Base-by-base conservation (phyloP, 768 basidiomycete genomes). In the Trametes cinnabarina region DNA sequence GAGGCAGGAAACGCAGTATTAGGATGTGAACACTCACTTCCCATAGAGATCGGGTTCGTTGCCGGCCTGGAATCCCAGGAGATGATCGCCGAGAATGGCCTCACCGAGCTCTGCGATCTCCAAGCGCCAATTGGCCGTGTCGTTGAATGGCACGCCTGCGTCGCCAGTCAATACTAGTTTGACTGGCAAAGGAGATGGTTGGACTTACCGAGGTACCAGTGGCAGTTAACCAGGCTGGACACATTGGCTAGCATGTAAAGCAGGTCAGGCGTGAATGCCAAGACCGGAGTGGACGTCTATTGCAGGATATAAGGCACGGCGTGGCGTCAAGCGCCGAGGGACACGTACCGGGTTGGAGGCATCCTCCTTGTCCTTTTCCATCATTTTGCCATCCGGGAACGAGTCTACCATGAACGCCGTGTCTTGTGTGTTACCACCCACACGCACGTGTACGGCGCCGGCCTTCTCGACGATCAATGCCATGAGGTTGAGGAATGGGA, bases 41-140 rank as follows among this genome's bases (percentile, higher is more conserved):
- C 6, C 69, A 60, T 71, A 79, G 54, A 77, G 68, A 68, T 80
- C 77, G 15, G 76, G 76, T 61, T 90, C 88, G 69, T 92, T 90
- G 3, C 77, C 79, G 11, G 78, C 66, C 57, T 79, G 79, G 47
- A 80, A 65, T 3, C 78, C 80, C 7, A 77, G 61, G 12, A 82
- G 68, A 50, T 72, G 68, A 22, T 69, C 66, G 4, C 79, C 77
- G 5, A 82, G 65, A 37, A 79, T 72, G 28, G 65, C 47, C 55
- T 80, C 74, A 2, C 73, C 75, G 17, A 71, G 66, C 37, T 74
- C 70, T 6, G 76, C 79, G 5, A 76, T 74, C 9, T 63, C 63
- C 6, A 75, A 61, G 6, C 71, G 67, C 40, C 66, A 60, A 40
- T 71, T 65, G 5, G 56, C 41, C 11, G 62, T 60, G 49, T 68